Percentiles rank a stretch among this genome's conserved stretches.
phyloP scores from a whole-genome alignment of 495 filamentous ascomycete genomes.

The Amniculicola lignicola region DNA sequence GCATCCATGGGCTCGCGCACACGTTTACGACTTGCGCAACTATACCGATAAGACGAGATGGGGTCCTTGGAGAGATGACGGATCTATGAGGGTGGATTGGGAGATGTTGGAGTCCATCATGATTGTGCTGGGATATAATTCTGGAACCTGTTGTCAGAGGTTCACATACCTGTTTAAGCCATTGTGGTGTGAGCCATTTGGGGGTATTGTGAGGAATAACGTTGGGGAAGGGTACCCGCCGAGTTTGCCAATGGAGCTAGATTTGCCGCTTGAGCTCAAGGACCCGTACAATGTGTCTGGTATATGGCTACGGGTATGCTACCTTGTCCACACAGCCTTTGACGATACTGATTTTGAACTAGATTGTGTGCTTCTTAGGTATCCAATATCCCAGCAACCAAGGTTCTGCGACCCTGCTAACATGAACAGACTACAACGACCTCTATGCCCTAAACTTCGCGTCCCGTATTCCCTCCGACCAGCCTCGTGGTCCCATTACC shows the following conservation, averaged over 20 bases:
- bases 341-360: neutral
- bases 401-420: constrained; percentile 12
- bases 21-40: constrained; percentile 64
- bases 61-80: constrained; percentile 61
- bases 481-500: constrained; percentile 50
- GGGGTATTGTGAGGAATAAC: constrained; percentile 44
- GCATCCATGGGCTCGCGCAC: constrained; percentile 56
- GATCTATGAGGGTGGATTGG: constrained; percentile 57
- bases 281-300: constrained; percentile 63
- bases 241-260: constrained; percentile 34
- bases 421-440: constrained; percentile 54
- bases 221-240: neutral
- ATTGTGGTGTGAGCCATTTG: constrained; percentile 53
- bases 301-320: constrained; percentile 56
- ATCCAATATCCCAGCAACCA: neutral
- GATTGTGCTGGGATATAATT: constrained; percentile 57
- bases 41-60: constrained; percentile 55
- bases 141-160: constrained; percentile 47
- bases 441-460: constrained; percentile 60
- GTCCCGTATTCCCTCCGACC: constrained; percentile 31
- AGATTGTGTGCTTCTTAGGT: constrained; percentile 53
- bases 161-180: constrained; percentile 44
- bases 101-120: constrained; percentile 66
- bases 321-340: too few relatives aligned
- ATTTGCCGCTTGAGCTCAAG: constrained; percentile 42